Conservation (phyloP, 2,329 filamentous ascomycete genomes). For the Epichloe glyceriae region DNA sequence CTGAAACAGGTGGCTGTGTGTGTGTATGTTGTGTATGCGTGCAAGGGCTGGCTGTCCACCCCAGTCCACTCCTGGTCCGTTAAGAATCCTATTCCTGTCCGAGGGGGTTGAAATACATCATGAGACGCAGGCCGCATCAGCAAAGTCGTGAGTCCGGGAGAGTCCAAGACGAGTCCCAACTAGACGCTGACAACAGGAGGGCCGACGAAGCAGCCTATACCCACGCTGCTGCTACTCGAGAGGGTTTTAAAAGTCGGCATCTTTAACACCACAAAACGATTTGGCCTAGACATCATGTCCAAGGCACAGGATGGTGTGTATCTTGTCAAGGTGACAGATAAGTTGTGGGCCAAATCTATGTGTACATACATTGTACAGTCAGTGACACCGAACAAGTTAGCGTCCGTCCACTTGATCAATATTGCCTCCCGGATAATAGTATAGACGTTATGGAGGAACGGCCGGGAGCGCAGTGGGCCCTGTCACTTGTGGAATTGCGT, state of each 20-base stretch:
- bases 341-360: not conserved
- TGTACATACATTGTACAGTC: not conserved
- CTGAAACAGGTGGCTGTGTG: constrained; percentile 12
- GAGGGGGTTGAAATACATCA: constrained; percentile 5
- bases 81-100: constrained; percentile 3
- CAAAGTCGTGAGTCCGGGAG: constrained; percentile 5
- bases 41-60: constrained; percentile 1
- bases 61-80: constrained; percentile 3
- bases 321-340: not conserved
- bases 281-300: too few relatives aligned
- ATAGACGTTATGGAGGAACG: not conserved
- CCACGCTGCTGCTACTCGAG: not conserved
- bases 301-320: too few relatives aligned
- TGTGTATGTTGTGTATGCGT: too few relatives aligned
- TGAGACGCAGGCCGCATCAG: constrained; percentile 11
- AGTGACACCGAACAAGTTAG: not conserved
- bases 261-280: too few relatives aligned
- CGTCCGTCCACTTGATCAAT: not conserved
- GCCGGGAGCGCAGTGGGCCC: not conserved
- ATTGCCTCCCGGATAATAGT: not conserved
- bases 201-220: not conserved
- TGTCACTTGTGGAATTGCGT: not conserved
- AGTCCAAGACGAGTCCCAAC: not conserved
- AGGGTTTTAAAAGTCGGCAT: not conserved
- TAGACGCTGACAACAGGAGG: not conserved